phyloP scores from a whole-genome alignment of 129 eudicot species.

The Cynara cardunculus region DNA sequence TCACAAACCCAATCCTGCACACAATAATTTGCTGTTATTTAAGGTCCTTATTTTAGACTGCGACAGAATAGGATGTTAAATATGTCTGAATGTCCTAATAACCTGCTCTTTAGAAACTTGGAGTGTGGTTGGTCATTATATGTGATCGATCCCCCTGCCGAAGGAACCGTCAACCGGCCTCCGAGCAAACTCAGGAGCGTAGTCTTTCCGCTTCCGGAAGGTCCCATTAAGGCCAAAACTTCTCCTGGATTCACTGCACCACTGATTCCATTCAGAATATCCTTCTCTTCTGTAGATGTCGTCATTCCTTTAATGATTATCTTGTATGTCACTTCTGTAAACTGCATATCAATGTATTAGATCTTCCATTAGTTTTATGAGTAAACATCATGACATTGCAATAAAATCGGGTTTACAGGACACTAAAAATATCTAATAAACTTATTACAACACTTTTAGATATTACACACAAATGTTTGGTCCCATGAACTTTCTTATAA shows the following conservation, averaged over 20 bases:
- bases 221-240: constrained; percentile 94
- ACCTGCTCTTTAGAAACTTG: constrained; percentile 82
- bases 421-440: no score
- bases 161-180: constrained; percentile 54
- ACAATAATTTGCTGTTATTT: background rate
- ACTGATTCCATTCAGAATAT: constrained; percentile 66
- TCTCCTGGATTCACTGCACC: constrained; percentile 92
- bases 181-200: constrained; percentile 79
- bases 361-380: background rate
- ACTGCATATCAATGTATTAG: constrained; percentile 48
- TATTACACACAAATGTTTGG: no score
- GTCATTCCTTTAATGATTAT: constrained; percentile 63
- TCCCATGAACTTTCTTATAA: no score
- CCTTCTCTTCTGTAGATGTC: constrained; percentile 53
- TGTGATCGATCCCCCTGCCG: constrained; percentile 60
- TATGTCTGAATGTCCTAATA: background rate
- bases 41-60: background rate
- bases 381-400: background rate
- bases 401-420: background rate
- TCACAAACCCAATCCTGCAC: constrained; percentile 95
- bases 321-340: constrained; percentile 79
- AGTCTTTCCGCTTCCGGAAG: constrained; percentile 95
- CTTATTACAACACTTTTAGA: no score
- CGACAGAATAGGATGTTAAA: background rate
- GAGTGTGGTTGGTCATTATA: constrained; percentile 87